phyloP scores from a whole-genome alignment of 768 basidiomycete species.

The Pisolithus marmoratus region DNA sequence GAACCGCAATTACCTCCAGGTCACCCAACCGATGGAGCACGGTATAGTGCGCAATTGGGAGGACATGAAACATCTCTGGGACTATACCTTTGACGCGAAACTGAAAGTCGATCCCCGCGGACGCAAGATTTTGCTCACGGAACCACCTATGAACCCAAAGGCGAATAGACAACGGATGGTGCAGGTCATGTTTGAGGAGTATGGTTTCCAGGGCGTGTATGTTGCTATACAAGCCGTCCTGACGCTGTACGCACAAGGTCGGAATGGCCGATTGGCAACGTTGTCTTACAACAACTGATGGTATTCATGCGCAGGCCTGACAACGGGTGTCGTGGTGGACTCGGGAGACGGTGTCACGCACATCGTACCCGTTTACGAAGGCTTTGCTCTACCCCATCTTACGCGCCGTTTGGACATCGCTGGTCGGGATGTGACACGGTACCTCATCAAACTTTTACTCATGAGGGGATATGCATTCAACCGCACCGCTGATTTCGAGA shows the following conservation, averaged over 20 bases:
- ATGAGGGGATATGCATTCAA: constrained; percentile 99
- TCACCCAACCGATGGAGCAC: constrained; percentile 99
- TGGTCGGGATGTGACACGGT: constrained; percentile 96
- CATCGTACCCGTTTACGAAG: constrained; percentile 98
- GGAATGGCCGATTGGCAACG: constrained; percentile 20
- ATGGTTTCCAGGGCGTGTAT: constrained; percentile 93
- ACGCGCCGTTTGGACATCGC: constrained; percentile 95
- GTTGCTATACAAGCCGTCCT: constrained; percentile 98
- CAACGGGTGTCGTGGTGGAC: constrained; percentile 98
- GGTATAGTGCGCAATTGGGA: constrained; percentile 99
- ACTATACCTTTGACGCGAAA: constrained; percentile 98
- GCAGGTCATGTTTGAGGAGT: constrained; percentile 99
- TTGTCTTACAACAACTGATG: background rate
- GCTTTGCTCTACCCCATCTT: constrained; percentile 91
- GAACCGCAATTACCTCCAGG: constrained; percentile 91
- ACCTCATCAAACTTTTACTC: constrained; percentile 97
- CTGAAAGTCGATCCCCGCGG: constrained; percentile 83
- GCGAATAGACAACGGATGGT: constrained; percentile 90
- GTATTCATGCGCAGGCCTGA: constrained; percentile 60
- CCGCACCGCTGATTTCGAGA: constrained; percentile 98
- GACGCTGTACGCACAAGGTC: constrained; percentile 97
- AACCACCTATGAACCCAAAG: constrained; percentile 99
- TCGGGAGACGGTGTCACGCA: constrained; percentile 99
- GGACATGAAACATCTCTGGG: constrained; percentile 97
- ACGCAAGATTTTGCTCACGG: constrained; percentile 87